Evolutionary conservation across 2,329 filamentous ascomycete species (phyloP).

Genomic region (Rhynchosporium graminicola): DNA sequence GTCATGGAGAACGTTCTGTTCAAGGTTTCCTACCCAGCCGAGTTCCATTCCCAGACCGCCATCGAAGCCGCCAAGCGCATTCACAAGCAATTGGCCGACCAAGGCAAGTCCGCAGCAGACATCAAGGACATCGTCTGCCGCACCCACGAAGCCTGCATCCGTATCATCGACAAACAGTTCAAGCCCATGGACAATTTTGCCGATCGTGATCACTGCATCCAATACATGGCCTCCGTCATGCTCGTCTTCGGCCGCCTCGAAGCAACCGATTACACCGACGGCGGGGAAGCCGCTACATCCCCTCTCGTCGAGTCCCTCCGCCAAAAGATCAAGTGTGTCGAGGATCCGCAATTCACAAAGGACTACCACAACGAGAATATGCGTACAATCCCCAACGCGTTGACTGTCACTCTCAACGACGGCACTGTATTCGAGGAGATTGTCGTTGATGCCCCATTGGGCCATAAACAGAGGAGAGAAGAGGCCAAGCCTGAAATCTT

Average conservation of each 20-base stretch:
- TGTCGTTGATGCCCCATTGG: conserved; percentile 89
- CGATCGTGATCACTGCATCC: conserved; percentile 98
- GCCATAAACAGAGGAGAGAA: conserved; percentile 85
- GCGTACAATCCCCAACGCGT: conserved; percentile 95
- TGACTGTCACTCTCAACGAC: conserved; percentile 93
- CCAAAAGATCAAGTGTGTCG: conserved; percentile 92
- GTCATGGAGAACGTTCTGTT: conserved; percentile 99
- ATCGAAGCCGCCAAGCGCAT: conserved; percentile 93
- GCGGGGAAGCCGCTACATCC: conserved; percentile 87
- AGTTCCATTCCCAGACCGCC: conserved; percentile 98
- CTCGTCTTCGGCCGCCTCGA: conserved; percentile 92
- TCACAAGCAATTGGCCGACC: conserved; percentile 75
- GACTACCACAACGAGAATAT: conserved; percentile 95
- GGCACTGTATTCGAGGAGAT: conserved; percentile 90
- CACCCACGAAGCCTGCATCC: conserved; percentile 96
- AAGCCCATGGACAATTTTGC: conserved; percentile 99
- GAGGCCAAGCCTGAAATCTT: conserved; percentile 98
- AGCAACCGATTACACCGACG: conserved; percentile 91
- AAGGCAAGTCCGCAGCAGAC: conserved; percentile 90
- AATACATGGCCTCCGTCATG: conserved; percentile 99
- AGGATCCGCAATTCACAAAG: conserved; percentile 89
- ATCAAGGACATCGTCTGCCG: conserved; percentile 93
- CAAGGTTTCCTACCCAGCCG: conserved; percentile 98
- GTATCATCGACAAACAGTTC: conserved; percentile 99
- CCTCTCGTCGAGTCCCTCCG: conserved; percentile 87